phyloP scores from a whole-genome alignment of 306 rosid genomes.

The Sophora flavescens region DNA sequence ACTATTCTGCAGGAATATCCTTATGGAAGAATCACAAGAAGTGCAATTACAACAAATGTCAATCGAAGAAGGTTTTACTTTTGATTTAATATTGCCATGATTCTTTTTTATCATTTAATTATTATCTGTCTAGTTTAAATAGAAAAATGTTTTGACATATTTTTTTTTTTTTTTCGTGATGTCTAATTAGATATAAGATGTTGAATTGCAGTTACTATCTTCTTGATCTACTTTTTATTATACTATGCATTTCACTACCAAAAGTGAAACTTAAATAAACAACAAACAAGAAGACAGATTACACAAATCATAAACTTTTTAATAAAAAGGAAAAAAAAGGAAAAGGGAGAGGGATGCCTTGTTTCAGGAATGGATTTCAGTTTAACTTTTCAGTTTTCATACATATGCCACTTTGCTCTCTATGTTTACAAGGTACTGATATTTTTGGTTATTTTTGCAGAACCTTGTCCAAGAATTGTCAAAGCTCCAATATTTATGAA shows the following conservation, averaged over 20 bases:
- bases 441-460: conserved; percentile 62
- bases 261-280: conserved; percentile 33
- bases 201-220: conserved; percentile 16
- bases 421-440: conserved; percentile 33
- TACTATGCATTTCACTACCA: conserved; percentile 18
- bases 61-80: conserved; percentile 63
- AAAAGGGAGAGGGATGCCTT: not conserved
- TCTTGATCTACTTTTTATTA: conserved; percentile 28
- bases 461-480: conserved; percentile 58
- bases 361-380: conserved; percentile 25
- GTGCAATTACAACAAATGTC: conserved; percentile 67
- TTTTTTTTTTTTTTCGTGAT: not conserved
- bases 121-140: conserved; percentile 9
- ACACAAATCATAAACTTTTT: not conserved
- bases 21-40: conserved; percentile 64
- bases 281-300: conserved; percentile 12
- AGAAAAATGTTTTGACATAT: not conserved
- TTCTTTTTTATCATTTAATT: conserved; percentile 30
- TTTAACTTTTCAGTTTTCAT: conserved; percentile 24
- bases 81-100: conserved; percentile 29
- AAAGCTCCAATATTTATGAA: conserved; percentile 61
- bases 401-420: not conserved
- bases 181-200: conserved; percentile 3
- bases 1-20: conserved; percentile 67
- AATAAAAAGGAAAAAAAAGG: not conserved